Base-by-base conservation (phyloP, 331 rosid genomes). In the Pyrus hybrid region DNA sequence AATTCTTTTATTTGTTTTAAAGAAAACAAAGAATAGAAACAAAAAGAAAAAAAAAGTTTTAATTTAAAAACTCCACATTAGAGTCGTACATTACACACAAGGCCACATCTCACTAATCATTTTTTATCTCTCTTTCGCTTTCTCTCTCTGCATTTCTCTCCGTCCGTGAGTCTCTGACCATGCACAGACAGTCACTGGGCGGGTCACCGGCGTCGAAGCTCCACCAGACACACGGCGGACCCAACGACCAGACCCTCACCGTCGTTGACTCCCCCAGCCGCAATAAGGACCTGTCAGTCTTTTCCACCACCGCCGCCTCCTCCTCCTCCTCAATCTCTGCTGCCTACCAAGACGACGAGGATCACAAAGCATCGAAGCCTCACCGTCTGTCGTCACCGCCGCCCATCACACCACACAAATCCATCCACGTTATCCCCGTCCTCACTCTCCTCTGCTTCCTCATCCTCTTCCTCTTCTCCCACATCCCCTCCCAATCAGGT, bases 111-210 rank as follows among this genome's bases (percentile, higher is more conserved):
- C n/a, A 54, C 65, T 60, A 11, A 4, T 21, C 1, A 61, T 47
- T 41, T 49, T 23, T 14, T 14, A 37, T 17, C 74, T 70, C 70
- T 16, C 32, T 16, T 58, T 37, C 76, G 32, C 56, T 37, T 3
- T 66, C 74, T 68, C 81, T 53, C 73, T 71, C 88, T 77, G 28
- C 10, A 63, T 54, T 47, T 18, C 67, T 70, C 73, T 78, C 25
- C 53, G 33, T 43, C 81, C 74, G 13, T 67, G 6, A 3, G 14
- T 1, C 25, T 10, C 14, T 58, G 71, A 84, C 76, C 80, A 95
- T 95, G 97, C 99, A 95, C 12, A 86, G 99, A 60, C 99, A 92
- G 70, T 95, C 99, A 17, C 86, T 95, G 43, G 93, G 97, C 35
- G 93, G 97, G 26, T 95, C 97, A 20, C 97, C 97, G 2, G 79